These are phyloP conservation scores for Thalassiosira profunda DNA, from an alignment of 108 stramenopile genomes.

Conservation along the genomic window DNA sequence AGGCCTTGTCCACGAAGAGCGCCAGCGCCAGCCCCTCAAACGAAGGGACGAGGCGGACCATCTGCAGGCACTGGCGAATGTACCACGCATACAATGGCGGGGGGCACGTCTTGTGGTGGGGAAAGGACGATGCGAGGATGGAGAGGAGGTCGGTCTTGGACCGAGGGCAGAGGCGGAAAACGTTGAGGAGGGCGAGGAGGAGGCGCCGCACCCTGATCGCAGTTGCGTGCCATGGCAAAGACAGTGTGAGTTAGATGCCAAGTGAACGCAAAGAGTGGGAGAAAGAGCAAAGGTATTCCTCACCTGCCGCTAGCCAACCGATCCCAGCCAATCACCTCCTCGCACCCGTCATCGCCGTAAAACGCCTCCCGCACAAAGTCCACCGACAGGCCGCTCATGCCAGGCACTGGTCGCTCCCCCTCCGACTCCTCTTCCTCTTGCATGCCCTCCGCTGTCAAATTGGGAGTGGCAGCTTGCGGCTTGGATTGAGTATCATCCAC, in stretches of 20 bases:
- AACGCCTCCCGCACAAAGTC: constrained; percentile 39
- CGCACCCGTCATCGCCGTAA: neutral
- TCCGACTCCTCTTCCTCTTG: constrained; percentile 16
- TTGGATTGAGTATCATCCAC: neutral
- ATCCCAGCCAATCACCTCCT: constrained; percentile 30
- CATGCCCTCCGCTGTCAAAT: neutral
- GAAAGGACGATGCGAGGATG: constrained; percentile 43
- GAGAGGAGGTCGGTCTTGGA: constrained; percentile 42
- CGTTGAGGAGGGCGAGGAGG: constrained; percentile 38
- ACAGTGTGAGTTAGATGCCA: neutral
- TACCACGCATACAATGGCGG: constrained; percentile 45
- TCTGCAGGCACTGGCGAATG: constrained; percentile 33
- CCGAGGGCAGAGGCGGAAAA: constrained; percentile 40
- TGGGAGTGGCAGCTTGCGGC: neutral
- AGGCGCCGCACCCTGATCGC: constrained; percentile 26
- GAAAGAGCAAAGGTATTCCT: too few species aligned
- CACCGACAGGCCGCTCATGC: constrained; percentile 46
- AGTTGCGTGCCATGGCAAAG: neutral
- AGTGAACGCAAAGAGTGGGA: too few species aligned
- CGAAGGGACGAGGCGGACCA: constrained; percentile 36
- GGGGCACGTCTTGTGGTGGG: constrained; percentile 44
- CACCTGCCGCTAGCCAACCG: constrained; percentile 41
- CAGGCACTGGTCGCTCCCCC: constrained; percentile 30
- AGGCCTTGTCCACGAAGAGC: constrained; percentile 83
- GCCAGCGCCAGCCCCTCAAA: constrained; percentile 58